A percentile compares a stretch with the other conserved stretches of the same genome.
These are phyloP conservation scores for Lepraria neglecta DNA, from an alignment of 495 filamentous ascomycete species.

Conservation along the genomic window DNA sequence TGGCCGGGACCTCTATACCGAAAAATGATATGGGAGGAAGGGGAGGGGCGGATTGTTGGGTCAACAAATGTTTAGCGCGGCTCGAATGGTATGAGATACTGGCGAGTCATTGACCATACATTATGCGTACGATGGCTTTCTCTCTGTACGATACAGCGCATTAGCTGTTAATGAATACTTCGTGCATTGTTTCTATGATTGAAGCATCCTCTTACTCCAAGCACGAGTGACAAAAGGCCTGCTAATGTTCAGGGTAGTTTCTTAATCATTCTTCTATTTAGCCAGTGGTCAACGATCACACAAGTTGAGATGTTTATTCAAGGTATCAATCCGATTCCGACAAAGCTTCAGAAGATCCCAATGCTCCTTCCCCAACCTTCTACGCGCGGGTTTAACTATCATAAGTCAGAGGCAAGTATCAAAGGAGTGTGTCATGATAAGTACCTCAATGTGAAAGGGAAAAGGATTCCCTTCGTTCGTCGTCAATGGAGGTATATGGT, in stretches of 20 bases:
- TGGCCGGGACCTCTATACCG: background rate
- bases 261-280: too few species aligned
- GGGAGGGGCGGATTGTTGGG: background rate
- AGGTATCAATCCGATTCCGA: background rate
- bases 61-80: background rate
- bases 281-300: background rate
- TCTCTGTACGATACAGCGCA: constrained; percentile 13
- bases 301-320: background rate
- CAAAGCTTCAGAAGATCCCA: constrained; percentile 56
- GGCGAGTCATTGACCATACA: constrained; percentile 3
- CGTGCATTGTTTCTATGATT: background rate
- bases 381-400: constrained; percentile 60
- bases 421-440: too few species aligned
- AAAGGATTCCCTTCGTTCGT: constrained; percentile 90
- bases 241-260: too few species aligned
- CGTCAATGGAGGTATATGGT: constrained; percentile 96
- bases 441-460: constrained; percentile 72
- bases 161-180: constrained; percentile 9
- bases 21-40: background rate
- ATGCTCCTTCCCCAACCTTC: constrained; percentile 77
- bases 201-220: background rate
- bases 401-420: background rate
- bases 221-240: background rate
- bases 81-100: background rate
- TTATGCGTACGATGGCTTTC: constrained; percentile 9